phyloP scores from a whole-genome alignment of 2,329 filamentous ascomycete species.

The Xylaria sp. region DNA sequence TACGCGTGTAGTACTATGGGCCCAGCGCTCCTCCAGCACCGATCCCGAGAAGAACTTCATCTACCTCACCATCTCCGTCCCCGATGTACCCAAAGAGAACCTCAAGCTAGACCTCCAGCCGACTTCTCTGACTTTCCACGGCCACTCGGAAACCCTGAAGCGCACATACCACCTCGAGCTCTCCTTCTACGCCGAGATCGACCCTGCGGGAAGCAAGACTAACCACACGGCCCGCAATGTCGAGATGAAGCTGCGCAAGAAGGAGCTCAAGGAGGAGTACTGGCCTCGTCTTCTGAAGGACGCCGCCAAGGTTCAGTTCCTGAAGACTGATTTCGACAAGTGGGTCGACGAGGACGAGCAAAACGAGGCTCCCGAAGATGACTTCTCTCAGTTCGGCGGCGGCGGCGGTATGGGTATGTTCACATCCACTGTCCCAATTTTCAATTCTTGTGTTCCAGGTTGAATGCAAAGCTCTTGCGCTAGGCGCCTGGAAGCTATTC shows the following conservation, averaged over 20 bases:
- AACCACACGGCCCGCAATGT: slow-evolving; percentile 90
- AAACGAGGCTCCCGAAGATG: slow-evolving; percentile 86
- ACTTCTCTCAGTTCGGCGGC: slow-evolving; percentile 74
- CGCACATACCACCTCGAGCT: slow-evolving; percentile 86
- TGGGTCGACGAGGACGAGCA: slow-evolving; percentile 99
- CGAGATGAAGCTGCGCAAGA: slow-evolving; percentile 94
- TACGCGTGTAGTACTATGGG: slow-evolving; percentile 82
- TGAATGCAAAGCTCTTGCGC: not conserved
- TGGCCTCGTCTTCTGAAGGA: slow-evolving; percentile 97
- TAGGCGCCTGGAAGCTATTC: slow-evolving; percentile 17
- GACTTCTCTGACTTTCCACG: slow-evolving; percentile 81
- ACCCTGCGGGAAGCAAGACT: slow-evolving; percentile 83
- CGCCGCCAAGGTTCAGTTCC: slow-evolving; percentile 87
- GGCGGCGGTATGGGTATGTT: slow-evolving; percentile 67
- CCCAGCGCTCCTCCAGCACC: slow-evolving; percentile 86
- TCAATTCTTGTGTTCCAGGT: not conserved
- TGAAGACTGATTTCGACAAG: slow-evolving; percentile 99
- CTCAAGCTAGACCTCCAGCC: slow-evolving; percentile 87
- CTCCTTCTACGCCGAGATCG: slow-evolving; percentile 91
- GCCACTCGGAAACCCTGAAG: slow-evolving; percentile 85
- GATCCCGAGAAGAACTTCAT: slow-evolving; percentile 92
- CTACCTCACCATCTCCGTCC: slow-evolving; percentile 89
- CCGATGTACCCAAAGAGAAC: slow-evolving; percentile 81
- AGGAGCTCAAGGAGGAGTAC: slow-evolving; percentile 92
- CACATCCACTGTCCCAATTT: slow-evolving; percentile 22